These are phyloP conservation scores for Podila horticola DNA, from an alignment of 192 early-diverging fungal species.

Conservation along the genomic window DNA sequence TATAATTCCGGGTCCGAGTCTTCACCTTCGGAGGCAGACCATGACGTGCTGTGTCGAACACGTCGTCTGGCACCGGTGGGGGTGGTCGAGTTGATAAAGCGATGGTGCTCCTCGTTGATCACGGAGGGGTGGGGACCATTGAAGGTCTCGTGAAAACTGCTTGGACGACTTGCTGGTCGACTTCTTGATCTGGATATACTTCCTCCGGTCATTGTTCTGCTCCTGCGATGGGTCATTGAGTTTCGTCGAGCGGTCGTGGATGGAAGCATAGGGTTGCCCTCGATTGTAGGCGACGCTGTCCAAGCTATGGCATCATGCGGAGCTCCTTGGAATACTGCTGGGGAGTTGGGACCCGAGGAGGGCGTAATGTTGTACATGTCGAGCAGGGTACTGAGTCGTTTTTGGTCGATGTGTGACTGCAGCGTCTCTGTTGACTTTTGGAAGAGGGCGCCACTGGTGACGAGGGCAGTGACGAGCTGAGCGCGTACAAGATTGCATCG, in stretches of 20 bases:
- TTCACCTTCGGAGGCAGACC: slow-evolving; percentile 52
- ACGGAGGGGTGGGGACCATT: not conserved
- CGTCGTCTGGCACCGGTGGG: slow-evolving; percentile 3
- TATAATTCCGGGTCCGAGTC: slow-evolving; percentile 28
- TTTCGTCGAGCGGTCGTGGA: slow-evolving; percentile 28
- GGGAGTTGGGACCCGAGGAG: slow-evolving; percentile 30
- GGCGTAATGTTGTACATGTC: slow-evolving; percentile 64
- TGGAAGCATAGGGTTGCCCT: slow-evolving; percentile 19
- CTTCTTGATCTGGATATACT: slow-evolving; percentile 15
- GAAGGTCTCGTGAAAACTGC: slow-evolving; percentile 29
- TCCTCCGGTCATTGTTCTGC: slow-evolving; percentile 5
- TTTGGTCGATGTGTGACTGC: slow-evolving; percentile 51
- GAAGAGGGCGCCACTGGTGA: slow-evolving; percentile 56
- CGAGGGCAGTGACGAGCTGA: slow-evolving; percentile 51
- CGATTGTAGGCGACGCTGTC: slow-evolving; percentile 34
- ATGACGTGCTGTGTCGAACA: slow-evolving; percentile 29
- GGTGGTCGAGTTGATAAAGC: not conserved
- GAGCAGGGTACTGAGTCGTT: slow-evolving; percentile 52
- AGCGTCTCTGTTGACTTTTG: slow-evolving; percentile 59
- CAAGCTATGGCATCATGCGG: slow-evolving; percentile 9
- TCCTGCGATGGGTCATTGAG: slow-evolving; percentile 24
- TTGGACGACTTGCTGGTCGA: slow-evolving; percentile 15
- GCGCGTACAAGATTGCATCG: slow-evolving; percentile 61
- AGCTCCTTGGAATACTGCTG: slow-evolving; percentile 1
- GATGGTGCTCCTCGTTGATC: slow-evolving; percentile 10